Conservation (phyloP, 768 basidiomycete genomes). For the Psilocybe azurescens region DNA sequence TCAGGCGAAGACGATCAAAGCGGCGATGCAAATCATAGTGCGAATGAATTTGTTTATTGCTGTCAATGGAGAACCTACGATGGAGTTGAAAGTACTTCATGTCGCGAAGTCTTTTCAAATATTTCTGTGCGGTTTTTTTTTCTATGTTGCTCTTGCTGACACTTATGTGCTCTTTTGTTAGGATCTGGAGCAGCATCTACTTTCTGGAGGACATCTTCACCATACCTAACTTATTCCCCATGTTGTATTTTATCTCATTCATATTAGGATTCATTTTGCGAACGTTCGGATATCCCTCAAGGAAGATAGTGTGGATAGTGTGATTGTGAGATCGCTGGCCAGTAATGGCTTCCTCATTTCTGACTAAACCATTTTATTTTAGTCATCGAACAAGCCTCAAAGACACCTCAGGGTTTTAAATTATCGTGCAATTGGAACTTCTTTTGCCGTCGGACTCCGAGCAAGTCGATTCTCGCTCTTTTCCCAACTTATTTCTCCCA, state of each 20-base stretch:
- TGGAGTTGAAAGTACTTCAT: constrained; percentile 25
- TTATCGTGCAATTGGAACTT: too few species aligned
- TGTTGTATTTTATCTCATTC: neutral
- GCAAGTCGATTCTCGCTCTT: too few species aligned
- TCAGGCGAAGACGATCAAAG: constrained; percentile 18
- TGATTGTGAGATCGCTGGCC: too few species aligned
- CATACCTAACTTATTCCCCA: constrained; percentile 3
- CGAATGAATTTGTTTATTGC: constrained; percentile 40
- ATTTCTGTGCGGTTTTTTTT: constrained; percentile 33
- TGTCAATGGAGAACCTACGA: constrained; percentile 48
- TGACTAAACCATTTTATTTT: too few species aligned
- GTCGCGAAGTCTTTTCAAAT: constrained; percentile 38
- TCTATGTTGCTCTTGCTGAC: neutral
- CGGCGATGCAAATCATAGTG: constrained; percentile 25
- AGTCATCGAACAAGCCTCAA: too few species aligned
- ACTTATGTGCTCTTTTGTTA: constrained; percentile 6
- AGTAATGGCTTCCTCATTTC: too few species aligned
- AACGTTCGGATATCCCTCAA: neutral
- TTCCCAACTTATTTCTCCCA: too few species aligned
- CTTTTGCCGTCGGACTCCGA: too few species aligned
- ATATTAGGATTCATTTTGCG: neutral
- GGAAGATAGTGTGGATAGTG: neutral
- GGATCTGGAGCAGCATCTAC: constrained; percentile 33
- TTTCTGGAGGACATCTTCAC: constrained; percentile 25
- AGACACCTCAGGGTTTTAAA: too few species aligned